Conservation (phyloP, 352 stramenopile species). For the Pythium dissotocum region DNA sequence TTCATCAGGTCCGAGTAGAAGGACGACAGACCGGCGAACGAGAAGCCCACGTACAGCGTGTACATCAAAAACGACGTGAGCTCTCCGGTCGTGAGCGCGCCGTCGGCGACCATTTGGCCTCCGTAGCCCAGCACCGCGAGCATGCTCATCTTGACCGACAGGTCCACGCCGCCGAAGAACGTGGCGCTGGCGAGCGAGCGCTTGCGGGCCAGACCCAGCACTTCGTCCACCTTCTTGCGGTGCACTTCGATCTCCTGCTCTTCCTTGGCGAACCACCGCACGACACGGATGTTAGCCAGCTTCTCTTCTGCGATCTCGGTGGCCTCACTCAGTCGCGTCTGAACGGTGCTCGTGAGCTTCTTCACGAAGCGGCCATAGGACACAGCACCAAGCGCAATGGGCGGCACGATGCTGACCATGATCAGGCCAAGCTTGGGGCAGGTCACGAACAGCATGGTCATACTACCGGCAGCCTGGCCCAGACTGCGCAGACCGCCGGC, state of each 20-base stretch:
- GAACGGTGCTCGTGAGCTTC: constrained; percentile 84
- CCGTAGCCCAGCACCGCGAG: constrained; percentile 91
- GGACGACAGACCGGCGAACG: constrained; percentile 87
- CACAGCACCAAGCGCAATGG: constrained; percentile 85
- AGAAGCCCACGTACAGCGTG: constrained; percentile 90
- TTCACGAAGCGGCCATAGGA: constrained; percentile 89
- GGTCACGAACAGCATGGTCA: constrained; percentile 91
- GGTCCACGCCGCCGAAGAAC: constrained; percentile 86
- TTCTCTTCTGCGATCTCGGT: constrained; percentile 93
- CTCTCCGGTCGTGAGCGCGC: constrained; percentile 84
- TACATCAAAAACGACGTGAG: constrained; percentile 94
- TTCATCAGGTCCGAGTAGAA: constrained; percentile 93
- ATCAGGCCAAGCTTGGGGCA: constrained; percentile 89
- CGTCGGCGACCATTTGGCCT: constrained; percentile 87
- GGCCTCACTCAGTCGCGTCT: constrained; percentile 90
- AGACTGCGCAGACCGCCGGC: constrained; percentile 68
- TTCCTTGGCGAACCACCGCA: constrained; percentile 90
- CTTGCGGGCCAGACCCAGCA: constrained; percentile 64
- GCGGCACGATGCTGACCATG: constrained; percentile 91
- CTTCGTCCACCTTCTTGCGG: constrained; percentile 56
- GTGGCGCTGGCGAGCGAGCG: constrained; percentile 75
- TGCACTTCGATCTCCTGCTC: constrained; percentile 63
- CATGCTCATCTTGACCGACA: constrained; percentile 88
- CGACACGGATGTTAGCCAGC: constrained; percentile 90
- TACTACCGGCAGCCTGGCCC: constrained; percentile 83